phyloP scores from a whole-genome alignment of 805 yeast species.

The Ogataea philodendri region DNA sequence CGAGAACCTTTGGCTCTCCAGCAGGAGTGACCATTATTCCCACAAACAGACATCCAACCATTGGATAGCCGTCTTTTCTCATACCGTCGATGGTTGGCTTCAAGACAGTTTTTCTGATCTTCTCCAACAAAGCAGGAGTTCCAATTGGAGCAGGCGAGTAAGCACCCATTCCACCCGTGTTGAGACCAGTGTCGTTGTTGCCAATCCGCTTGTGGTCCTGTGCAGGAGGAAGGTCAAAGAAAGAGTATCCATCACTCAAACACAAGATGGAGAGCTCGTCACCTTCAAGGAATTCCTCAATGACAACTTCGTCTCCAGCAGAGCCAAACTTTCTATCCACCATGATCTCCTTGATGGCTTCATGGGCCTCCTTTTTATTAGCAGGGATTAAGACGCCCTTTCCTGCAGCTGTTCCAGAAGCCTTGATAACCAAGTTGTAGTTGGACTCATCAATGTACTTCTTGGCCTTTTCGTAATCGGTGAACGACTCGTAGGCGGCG shows the following conservation, averaged over 20 bases:
- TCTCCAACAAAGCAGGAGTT: conserved; percentile 64
- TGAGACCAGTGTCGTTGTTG: conserved; percentile 88
- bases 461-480: conserved; percentile 70
- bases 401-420: conserved; percentile 98
- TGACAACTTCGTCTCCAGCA: conserved; percentile 94
- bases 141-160: conserved; percentile 98
- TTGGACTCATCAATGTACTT: conserved; percentile 61
- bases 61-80: conserved; percentile 93
- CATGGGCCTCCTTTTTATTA: conserved; percentile 76
- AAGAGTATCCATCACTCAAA: conserved; percentile 89
- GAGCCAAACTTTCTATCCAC: conserved; percentile 81
- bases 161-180: conserved; percentile 99
- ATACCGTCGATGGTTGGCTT: conserved; percentile 93
- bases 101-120: conserved; percentile 72
- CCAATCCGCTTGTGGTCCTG: conserved; percentile 97
- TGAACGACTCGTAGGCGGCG: conserved; percentile 84
- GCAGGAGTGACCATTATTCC: conserved; percentile 87
- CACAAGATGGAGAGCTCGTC: conserved; percentile 94
- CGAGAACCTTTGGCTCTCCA: conserved; percentile 88
- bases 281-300: conserved; percentile 95
- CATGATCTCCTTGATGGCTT: conserved; percentile 86
- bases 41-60: conserved; percentile 92
- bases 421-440: conserved; percentile 87
- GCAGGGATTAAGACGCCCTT: conserved; percentile 96
- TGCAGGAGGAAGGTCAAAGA: conserved; percentile 89